Evolutionary conservation across 225 moss, liverwort and hornwort genomes (phyloP).

Genomic region (Takakia lepidozioides): DNA sequence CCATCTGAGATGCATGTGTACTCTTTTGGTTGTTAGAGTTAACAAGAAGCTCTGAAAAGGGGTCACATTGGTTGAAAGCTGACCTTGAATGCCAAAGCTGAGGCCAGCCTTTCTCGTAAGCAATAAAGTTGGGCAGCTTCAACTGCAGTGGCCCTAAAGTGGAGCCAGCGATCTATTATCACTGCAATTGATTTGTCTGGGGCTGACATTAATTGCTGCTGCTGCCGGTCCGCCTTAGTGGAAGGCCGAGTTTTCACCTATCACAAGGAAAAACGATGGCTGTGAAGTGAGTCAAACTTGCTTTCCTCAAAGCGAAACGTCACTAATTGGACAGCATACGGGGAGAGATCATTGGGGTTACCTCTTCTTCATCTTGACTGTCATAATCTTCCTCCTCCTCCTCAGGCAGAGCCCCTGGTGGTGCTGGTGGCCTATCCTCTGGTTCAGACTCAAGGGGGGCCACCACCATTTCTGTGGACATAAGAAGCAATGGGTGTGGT

Average conservation of each 20-base stretch:
- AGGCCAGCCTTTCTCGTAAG: slow-evolving; percentile 65
- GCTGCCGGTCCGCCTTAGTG: slow-evolving; percentile 33
- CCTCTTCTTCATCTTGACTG: slow-evolving; percentile 55
- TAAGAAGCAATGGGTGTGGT: slow-evolving; percentile 77
- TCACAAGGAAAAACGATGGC: not conserved
- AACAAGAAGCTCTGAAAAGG: slow-evolving; percentile 1
- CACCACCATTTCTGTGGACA: slow-evolving; percentile 91
- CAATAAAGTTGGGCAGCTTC: slow-evolving; percentile 86
- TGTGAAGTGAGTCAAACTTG: not conserved
- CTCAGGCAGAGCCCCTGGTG: slow-evolving; percentile 16
- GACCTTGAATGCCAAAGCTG: slow-evolving; percentile 86
- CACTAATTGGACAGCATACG: no score
- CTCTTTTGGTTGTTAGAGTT: no score
- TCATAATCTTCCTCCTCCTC: slow-evolving; percentile 29
- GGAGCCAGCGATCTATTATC: slow-evolving; percentile 85
- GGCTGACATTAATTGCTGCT: slow-evolving; percentile 49
- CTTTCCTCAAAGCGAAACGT: no score
- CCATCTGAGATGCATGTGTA: not conserved
- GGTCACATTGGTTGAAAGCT: no score
- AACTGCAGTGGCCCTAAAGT: slow-evolving; percentile 65
- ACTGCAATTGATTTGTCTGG: slow-evolving; percentile 58
- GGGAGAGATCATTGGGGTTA: no score
- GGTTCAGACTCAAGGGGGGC: slow-evolving; percentile 41
- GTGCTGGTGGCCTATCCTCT: slow-evolving; percentile 22
- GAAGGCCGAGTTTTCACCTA: slow-evolving; percentile 48